Base-by-base conservation (phyloP, 495 filamentous ascomycete species). In the Poronia punctata region DNA sequence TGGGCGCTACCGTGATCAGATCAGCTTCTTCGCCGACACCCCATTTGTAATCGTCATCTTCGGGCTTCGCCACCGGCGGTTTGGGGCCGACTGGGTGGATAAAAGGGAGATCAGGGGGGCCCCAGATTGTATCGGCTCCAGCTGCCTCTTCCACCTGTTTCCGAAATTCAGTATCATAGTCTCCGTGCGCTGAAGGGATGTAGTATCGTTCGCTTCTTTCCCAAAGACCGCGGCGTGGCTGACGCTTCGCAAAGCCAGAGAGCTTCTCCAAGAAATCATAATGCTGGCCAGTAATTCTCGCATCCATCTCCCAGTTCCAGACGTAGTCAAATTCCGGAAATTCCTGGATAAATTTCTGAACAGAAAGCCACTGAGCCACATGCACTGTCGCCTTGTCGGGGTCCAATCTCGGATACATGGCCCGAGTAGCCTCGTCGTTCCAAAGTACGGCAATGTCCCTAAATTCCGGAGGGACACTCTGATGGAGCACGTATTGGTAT, bases 291-390 rank as follows among this genome's bases (percentile, higher is more conserved):
- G 76, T 83, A 40, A 78, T 75, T 15, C 84, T 74, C n/a, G 73
- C 72, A 52, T 88, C 82, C 54, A 83, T 72, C 48, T 86, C 82
- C 70, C 80, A 79, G 53, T 87, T 86, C 83, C 83, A 88, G 38
- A 83, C 70, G 50, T 70, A 84, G 38, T 83, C 80, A 43, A 83
- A 88, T 42, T 85, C 75, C 0, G 81, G 82, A 43, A 82, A 73
- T 18, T 78, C 66, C 41, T 79, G 70, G 32, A 78, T 75, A 50
- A 88, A 87, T 50, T 73, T 72, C 52, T 82, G 78, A 1, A 83
- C 61, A 1, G 71, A 65, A 37, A 81, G 59, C 57, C 72, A 82
- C 43, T 82, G 77, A 10, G 65, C 61, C 18, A 63, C 58, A 34
- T 68, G 64, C 15, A 68, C 68, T 17, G 38, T 55, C 25, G 62